These are phyloP conservation scores for Phialocephala subalpina DNA, from an alignment of 2,329 filamentous ascomycete genomes.

Conservation along the genomic window DNA sequence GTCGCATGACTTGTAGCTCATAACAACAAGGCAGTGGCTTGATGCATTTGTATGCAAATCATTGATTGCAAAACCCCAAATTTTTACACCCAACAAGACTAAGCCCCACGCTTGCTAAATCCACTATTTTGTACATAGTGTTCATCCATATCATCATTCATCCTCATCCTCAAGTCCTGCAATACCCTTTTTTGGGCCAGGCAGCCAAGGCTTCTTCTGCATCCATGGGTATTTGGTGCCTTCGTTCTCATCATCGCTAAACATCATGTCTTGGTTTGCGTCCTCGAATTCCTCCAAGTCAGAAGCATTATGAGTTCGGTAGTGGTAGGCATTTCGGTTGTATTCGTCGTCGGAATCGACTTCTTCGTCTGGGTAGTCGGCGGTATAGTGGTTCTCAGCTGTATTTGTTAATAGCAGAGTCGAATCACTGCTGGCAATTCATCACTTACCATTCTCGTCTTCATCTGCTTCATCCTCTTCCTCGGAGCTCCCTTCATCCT, in stretches of 20 bases:
- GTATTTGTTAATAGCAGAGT: conserved; percentile 23
- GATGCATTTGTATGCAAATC: neutral
- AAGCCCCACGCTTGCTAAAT: neutral
- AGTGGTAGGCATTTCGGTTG: conserved; percentile 62
- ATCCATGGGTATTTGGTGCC: conserved; percentile 40
- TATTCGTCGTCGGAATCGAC: conserved; percentile 75
- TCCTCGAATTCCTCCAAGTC: conserved; percentile 42
- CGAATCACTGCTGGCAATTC: neutral
- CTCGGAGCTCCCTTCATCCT: conserved; percentile 68
- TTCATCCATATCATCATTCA: neutral
- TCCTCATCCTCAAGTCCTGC: conserved; percentile 21
- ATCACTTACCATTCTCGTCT: conserved; percentile 66
- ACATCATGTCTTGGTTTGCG: conserved; percentile 35
- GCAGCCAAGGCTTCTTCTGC: conserved; percentile 28
- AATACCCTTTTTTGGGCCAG: conserved; percentile 5
- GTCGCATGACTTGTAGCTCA: neutral
- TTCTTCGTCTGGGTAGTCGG: conserved; percentile 84
- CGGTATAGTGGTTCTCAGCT: conserved; percentile 82
- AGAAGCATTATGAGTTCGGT: conserved; percentile 50
- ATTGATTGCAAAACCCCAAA: neutral
- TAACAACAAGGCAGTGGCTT: neutral
- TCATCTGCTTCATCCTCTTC: conserved; percentile 72
- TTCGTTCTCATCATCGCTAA: conserved; percentile 40
- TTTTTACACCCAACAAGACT: neutral
- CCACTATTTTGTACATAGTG: neutral